phyloP scores from a whole-genome alignment of 2,329 filamentous ascomycete genomes.

The Fusarium sp. region DNA sequence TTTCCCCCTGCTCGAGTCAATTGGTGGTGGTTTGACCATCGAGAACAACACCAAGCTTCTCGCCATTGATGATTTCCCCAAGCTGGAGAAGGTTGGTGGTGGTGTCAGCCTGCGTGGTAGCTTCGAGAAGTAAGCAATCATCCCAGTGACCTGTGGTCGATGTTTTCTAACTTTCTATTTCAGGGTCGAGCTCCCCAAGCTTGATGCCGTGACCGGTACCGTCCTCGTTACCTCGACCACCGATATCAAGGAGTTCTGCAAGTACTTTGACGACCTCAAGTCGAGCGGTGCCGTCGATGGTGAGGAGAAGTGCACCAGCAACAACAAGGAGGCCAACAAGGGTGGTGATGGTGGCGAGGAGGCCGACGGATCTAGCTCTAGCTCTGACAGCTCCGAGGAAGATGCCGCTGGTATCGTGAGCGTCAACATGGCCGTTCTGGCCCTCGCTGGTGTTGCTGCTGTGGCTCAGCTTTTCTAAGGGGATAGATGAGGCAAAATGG shows the following conservation, averaged over 20 bases:
- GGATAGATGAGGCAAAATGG: slow-evolving; percentile 47
- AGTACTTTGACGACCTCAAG: slow-evolving; percentile 64
- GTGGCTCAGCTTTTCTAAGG: slow-evolving; percentile 69
- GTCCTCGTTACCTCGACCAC: slow-evolving; percentile 79
- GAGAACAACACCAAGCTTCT: slow-evolving; percentile 89
- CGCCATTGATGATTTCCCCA: slow-evolving; percentile 76
- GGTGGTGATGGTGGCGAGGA: slow-evolving; percentile 54
- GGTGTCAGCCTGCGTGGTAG: slow-evolving; percentile 89
- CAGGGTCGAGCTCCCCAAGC: slow-evolving; percentile 79
- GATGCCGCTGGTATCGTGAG: slow-evolving; percentile 62
- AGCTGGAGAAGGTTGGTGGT: slow-evolving; percentile 80
- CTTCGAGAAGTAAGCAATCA: slow-evolving; percentile 80
- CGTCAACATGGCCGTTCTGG: slow-evolving; percentile 65
- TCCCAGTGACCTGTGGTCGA: too few relatives aligned
- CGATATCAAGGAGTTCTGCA: slow-evolving; percentile 70
- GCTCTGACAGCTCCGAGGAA: slow-evolving; percentile 51
- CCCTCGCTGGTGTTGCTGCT: slow-evolving; percentile 63
- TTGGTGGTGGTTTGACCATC: slow-evolving; percentile 87
- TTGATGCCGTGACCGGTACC: slow-evolving; percentile 79
- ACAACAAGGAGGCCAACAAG: slow-evolving; percentile 68
- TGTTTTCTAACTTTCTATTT: background rate
- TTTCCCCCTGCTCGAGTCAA: slow-evolving; percentile 76
- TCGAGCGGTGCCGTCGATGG: slow-evolving; percentile 61
- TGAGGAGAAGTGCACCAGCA: slow-evolving; percentile 63
- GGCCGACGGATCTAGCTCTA: slow-evolving; percentile 44